These are phyloP conservation scores for Yarrowia sp. DNA, from an alignment of 805 yeast species.

Conservation along the genomic window DNA sequence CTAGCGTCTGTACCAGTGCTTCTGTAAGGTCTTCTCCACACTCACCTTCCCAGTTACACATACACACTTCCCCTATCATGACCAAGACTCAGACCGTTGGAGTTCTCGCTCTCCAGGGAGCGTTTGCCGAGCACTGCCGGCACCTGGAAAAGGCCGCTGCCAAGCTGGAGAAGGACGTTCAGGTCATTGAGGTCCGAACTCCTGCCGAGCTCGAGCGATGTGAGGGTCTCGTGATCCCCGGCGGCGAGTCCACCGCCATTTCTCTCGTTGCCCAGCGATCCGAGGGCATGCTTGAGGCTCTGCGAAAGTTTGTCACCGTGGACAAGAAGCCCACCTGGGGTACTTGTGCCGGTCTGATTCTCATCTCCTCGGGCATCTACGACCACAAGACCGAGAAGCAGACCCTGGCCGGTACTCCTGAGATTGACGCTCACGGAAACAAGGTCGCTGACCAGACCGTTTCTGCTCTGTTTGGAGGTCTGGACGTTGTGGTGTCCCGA, in stretches of 20 bases:
- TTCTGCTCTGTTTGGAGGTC: constrained; percentile 67
- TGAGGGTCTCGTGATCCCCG: constrained; percentile 71
- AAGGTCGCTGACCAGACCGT: constrained; percentile 35
- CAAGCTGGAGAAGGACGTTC: constrained; percentile 45
- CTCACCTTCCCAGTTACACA: not conserved
- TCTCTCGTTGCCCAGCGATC: constrained; percentile 74
- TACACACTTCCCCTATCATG: constrained; percentile 22
- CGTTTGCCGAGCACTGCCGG: constrained; percentile 70
- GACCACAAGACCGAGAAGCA: constrained; percentile 49
- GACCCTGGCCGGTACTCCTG: constrained; percentile 56
- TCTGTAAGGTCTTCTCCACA: not conserved
- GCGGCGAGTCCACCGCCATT: constrained; percentile 59
- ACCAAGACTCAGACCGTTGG: constrained; percentile 56
- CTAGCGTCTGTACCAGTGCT: not conserved
- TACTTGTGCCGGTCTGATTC: constrained; percentile 83
- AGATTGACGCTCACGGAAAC: constrained; percentile 43
- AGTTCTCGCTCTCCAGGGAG: constrained; percentile 81
- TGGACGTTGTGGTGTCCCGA: constrained; percentile 68
- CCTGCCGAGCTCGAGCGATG: constrained; percentile 58
- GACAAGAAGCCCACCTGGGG: constrained; percentile 74
- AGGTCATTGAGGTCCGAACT: constrained; percentile 60
- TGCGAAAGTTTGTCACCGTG: constrained; percentile 58
- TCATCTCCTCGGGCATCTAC: constrained; percentile 54
- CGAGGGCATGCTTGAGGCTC: constrained; percentile 59
- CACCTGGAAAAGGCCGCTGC: constrained; percentile 55